Evolutionary conservation across 176 grass and related monocot genomes (phyloP), one percentile per base, ranked within the genome.

Genomic region (Oryza glumipatula): DNA sequence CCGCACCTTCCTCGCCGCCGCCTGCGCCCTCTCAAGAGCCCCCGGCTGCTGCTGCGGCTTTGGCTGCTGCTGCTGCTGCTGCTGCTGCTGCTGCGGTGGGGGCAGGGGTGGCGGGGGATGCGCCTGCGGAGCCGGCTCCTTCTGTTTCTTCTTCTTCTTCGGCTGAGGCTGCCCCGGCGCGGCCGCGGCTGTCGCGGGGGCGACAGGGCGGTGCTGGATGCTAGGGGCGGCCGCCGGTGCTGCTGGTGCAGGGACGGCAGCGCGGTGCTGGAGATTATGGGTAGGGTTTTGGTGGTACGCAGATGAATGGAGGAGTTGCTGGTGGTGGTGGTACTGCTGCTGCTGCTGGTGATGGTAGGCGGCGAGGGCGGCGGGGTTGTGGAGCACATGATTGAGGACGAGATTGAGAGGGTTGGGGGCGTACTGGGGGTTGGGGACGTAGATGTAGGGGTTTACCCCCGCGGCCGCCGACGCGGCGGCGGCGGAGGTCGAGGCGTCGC

Each of bases 1-100:
- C 30, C 89, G 86, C 9, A 58, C 89, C 67, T 92, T 88, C 33
- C 12, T 85, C 38, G 89, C 91, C 14, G 84, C 93, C 46, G 76
- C 83, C 4, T 93, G 82, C 47, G 89, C 87, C 80, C 80, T 90
- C 81, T 88, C 88, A 13, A 98, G 83, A 19, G 85, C 10, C 13
- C 49, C 21, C 3, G 82, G 69, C 52, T 65, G 45, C 70, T 16
- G 65, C 19, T 9, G 52, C 33, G 35, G 82, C 69, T 70, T 39
- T 39, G 38, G 38, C 38, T 39, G 69, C 52, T 65, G 45, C 43
- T 44, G 82, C 69, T 69, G 22, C 16, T n/a, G n/a, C n/a, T n/a
- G 38, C 38, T 39, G 69, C 52, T 65, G 45, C 43, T 44, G 82
- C 69, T 70, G 22, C 16, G 65, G 39, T 67, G 72, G 73, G 7